Conservation (phyloP, 1,284 basidiomycete species). For the Cystobasidium sp. region DNA sequence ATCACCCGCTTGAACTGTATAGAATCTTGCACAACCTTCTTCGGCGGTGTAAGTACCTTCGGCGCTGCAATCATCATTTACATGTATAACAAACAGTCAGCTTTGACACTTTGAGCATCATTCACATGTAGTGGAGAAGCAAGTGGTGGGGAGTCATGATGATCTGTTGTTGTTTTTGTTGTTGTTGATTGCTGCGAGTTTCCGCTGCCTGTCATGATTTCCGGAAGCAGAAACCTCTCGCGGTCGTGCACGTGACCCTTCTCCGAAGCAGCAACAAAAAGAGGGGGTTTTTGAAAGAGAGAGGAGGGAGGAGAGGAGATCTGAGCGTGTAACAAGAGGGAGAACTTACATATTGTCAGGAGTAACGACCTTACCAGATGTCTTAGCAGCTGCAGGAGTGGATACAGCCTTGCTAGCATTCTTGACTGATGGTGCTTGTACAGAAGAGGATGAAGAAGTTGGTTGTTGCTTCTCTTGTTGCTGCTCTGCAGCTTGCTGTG, state of each 20-base stretch:
- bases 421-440: neutral
- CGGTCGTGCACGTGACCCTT: constrained; percentile 8
- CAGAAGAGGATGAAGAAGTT: neutral
- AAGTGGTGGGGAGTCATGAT: too few species aligned
- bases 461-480: neutral
- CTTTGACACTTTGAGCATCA: too few species aligned
- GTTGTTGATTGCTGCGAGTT: neutral
- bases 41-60: constrained; percentile 33
- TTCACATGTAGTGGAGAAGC: too few species aligned
- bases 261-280: neutral
- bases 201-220: too few species aligned
- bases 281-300: neutral
- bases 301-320: neutral
- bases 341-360: constrained; percentile 24
- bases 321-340: neutral
- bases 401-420: neutral
- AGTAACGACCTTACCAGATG: neutral
- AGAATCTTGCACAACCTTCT: constrained; percentile 36
- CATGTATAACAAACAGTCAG: neutral
- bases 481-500: neutral
- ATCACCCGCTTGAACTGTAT: constrained; percentile 23
- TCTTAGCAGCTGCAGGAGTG: constrained; percentile 10
- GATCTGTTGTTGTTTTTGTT: constrained; percentile 3
- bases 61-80: constrained; percentile 10
- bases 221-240: too few species aligned